phyloP scores from a whole-genome alignment of 371 early-diverging fungal genomes.

The Lichtheimia ornata region DNA sequence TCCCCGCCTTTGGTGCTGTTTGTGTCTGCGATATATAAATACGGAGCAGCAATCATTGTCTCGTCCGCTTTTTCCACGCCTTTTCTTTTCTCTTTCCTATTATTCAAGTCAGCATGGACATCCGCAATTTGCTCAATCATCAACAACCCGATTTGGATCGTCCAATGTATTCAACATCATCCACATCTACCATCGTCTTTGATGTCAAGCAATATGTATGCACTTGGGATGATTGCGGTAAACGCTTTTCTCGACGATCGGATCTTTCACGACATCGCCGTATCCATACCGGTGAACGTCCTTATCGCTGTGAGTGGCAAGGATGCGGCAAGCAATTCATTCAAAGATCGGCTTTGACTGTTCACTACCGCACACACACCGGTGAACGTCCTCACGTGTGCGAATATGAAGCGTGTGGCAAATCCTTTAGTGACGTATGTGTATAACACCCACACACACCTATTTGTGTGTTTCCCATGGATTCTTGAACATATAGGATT shows the following conservation, averaged over 20 bases:
- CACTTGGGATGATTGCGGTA: constrained; percentile 64
- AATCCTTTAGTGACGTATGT: constrained; percentile 65
- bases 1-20: not conserved
- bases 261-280: constrained; percentile 75
- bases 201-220: constrained; percentile 59
- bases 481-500: constrained; percentile 3
- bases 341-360: constrained; percentile 76
- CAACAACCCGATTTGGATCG: constrained; percentile 13
- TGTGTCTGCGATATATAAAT: constrained; percentile 13
- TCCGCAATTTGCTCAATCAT: constrained; percentile 42
- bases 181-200: not conserved
- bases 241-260: constrained; percentile 78
- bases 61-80: constrained; percentile 1
- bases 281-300: constrained; percentile 74
- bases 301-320: constrained; percentile 61
- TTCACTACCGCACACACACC: constrained; percentile 76
- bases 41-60: constrained; percentile 19
- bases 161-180: not conserved
- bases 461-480: not conserved
- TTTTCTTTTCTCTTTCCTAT: constrained; percentile 11
- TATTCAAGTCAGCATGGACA: constrained; percentile 35
- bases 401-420: constrained; percentile 57
- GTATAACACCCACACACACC: not conserved
- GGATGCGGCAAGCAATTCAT: constrained; percentile 75
- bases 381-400: constrained; percentile 79